Percentiles rank a stretch among this genome's conserved stretches.
phyloP scores from a whole-genome alignment of 2,329 filamentous ascomycete species.

The Lachnellula hyalina region DNA sequence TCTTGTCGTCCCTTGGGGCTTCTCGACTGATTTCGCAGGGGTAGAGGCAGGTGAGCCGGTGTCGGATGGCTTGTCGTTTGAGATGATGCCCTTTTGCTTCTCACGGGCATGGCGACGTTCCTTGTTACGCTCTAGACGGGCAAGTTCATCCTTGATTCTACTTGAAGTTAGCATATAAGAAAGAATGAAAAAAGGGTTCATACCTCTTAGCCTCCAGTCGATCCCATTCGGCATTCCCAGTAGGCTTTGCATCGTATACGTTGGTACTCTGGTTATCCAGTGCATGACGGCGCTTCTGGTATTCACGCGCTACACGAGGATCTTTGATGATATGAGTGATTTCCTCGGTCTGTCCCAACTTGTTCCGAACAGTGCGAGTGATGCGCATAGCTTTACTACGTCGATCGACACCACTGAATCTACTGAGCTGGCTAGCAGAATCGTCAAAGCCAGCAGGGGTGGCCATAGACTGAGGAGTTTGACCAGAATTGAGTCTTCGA shows the following conservation, averaged over 20 bases:
- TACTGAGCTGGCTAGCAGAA: conserved; percentile 68
- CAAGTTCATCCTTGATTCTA: conserved; percentile 69
- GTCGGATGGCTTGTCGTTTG: conserved; percentile 23
- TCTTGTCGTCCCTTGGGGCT: conserved; percentile 63
- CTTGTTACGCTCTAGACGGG: conserved; percentile 83
- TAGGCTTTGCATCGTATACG: conserved; percentile 55
- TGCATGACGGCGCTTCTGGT: conserved; percentile 64
- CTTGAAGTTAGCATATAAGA: conserved; percentile 12
- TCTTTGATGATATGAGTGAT: conserved; percentile 64
- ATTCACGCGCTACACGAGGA: conserved; percentile 81
- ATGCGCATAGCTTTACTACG: conserved; percentile 67
- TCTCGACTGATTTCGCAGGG: conserved; percentile 44
- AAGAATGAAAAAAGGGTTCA: conserved; percentile 10
- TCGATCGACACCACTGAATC: conserved; percentile 62
- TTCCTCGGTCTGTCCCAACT: conserved; percentile 57
- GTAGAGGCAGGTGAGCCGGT: conserved; percentile 41
- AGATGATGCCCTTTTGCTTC: conserved; percentile 66
- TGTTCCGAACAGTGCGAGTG: conserved; percentile 59
- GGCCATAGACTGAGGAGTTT: conserved; percentile 62
- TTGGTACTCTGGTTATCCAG: conserved; percentile 50
- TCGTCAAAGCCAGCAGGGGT: conserved; percentile 65
- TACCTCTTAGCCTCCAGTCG: conserved; percentile 55
- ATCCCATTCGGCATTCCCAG: conserved; percentile 62
- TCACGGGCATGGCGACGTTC: conserved; percentile 86
- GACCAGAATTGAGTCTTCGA: conserved; percentile 38